Base-by-base conservation (phyloP, 1,139 yeast species). In the Pichia sorboxylosa region DNA sequence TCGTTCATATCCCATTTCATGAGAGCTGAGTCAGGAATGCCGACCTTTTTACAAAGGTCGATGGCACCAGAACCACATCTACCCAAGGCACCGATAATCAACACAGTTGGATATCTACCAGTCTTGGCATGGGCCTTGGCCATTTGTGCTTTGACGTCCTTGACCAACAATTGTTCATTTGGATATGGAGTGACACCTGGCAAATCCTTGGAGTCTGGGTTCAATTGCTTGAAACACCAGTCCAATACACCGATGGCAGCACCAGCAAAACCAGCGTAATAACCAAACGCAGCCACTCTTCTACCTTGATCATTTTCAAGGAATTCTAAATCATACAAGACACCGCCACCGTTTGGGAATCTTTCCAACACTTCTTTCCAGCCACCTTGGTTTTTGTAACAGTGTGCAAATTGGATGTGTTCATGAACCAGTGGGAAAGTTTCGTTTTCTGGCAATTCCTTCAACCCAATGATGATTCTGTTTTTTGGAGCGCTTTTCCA, bases 31-130 rank as follows among this genome's bases (percentile, higher is more conserved):
- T 83, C 94, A 35, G 97, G 95, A 38, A 90, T 63, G 39, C 99
- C 99, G 35, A 70, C 78, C 63, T 80, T 80, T 46, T 66, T 69
- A 60, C 84, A 72, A 39, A 85, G 66, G 46, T 81, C 92, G 45
- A 83, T 64, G 24, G 99, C 97, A 54, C 99, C 99, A n/a, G 93
- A 76, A 37, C 99, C 99, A 62, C 98, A 90, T 66, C 99, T 80
- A 42, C 98, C 99, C 40, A 87, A 69, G 17, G 98, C 98, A 52
- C 99, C 99, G 55, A 90, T 90, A 35, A 90, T 79, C 48, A 90
- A 67, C 31, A 80, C 83, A 34, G 69, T 78, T 43, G 97, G 98
- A 47, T 63, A 64, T 53, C 63, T 67, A 32, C 80, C 81, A 33
- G 77, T 78, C 48, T 69, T 66, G 29, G 57, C 63, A 41, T 74